Evolutionary conservation across 495 filamentous ascomycete species (phyloP).

Genomic region (Echria macrotheca): DNA sequence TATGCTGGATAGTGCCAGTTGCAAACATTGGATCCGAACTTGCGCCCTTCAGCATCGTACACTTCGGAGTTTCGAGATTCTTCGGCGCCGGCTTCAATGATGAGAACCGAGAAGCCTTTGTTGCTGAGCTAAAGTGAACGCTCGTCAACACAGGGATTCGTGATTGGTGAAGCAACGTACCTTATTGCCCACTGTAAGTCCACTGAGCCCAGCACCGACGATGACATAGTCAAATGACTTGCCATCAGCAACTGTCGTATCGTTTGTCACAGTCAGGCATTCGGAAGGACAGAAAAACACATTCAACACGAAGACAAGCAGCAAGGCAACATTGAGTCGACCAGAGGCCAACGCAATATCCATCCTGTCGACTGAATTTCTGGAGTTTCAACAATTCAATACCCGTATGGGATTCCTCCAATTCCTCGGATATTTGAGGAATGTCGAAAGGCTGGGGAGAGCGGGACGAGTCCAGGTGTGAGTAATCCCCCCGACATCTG

Average conservation of each 20-base stretch:
- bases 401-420: too few relatives aligned
- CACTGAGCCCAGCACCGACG: constrained; percentile 5
- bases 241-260: not conserved
- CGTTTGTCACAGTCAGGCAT: constrained; percentile 5
- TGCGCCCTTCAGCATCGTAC: constrained; percentile 1
- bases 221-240: constrained; percentile 10
- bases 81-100: constrained; percentile 8
- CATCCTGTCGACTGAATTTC: too few relatives aligned
- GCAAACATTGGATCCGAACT: not conserved
- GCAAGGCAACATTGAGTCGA: too few relatives aligned
- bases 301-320: too few relatives aligned
- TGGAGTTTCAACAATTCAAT: too few relatives aligned
- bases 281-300: too few relatives aligned
- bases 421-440: too few relatives aligned
- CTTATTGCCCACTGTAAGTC: constrained; percentile 3
- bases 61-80: not conserved
- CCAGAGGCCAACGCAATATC: too few relatives aligned
- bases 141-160: not conserved
- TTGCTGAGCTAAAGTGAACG: not conserved
- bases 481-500: too few relatives aligned
- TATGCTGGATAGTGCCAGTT: constrained; percentile 10
- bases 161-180: not conserved
- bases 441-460: too few relatives aligned
- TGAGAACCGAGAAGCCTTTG: constrained; percentile 3
- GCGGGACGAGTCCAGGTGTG: too few relatives aligned